Evolutionary conservation across 495 filamentous ascomycete species (phyloP), one percentile per base, ranked within the genome.

Genomic region (Neurospora sp.): DNA sequence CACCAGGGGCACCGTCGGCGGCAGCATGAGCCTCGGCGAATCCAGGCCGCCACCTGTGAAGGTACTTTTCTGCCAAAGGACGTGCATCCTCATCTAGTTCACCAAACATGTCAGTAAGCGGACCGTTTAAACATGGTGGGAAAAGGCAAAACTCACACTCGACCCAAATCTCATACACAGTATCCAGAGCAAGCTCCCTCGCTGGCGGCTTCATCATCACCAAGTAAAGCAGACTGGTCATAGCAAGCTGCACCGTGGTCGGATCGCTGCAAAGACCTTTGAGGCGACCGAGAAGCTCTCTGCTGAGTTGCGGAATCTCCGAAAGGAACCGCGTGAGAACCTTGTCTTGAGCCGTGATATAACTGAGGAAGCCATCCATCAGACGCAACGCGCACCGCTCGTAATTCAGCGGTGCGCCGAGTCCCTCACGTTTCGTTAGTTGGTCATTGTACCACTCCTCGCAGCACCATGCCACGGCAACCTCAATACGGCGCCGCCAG

Each of bases 381-480:
- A 97, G 85, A 73, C 89, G 90, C 71, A 94, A 82, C 14, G 89
- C 88, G 89, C 93, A 97, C 77, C 87, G 89, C 71, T 93, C 90
- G 79, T 97, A 98, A 76, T 95, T 86, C 39, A 88, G 77, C 9
- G 85, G 81, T 9, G 86, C 80, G 1, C 85, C 81, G n/a, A 41
- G 18, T 35, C 83, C 82, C 10, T 78, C 76, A 22, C 83, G 83
- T 61, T 84, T 82, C 53, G 86, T 82, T 35, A 97, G 81, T 46
- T 88, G 88, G 79, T 97, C 96, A 78, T 93, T 96, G 82, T 97
- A 98, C 95, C 95, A 99, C 81, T 99, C 96, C 80, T 99, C 96
- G 76, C 91, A 94, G 37, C 98, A 85, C 96, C 96, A 99, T 20
- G 90, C 88, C 70, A 97, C 91, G 3, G 93, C 94, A 42, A 94